A percentile compares a stretch with the other conserved stretches of the same genome.
These are phyloP conservation scores for Penicillium griseofulvum DNA, from an alignment of 2,329 filamentous ascomycete genomes.

Conservation along the genomic window DNA sequence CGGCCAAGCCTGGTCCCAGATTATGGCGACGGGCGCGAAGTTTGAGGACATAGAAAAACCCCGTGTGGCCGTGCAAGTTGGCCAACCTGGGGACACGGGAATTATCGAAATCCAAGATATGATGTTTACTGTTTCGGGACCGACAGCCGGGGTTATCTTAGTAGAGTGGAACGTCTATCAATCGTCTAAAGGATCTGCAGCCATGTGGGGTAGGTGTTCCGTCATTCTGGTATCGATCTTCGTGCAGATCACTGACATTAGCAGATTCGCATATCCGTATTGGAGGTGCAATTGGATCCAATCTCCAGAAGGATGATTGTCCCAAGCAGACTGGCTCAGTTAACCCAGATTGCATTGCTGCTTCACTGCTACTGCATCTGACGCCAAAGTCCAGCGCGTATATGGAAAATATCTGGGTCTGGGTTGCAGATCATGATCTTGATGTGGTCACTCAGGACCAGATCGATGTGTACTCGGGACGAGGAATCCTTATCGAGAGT, in stretches of 20 bases:
- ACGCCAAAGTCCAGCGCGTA: conserved; percentile 50
- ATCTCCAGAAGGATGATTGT: conserved; percentile 31
- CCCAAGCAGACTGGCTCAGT: conserved; percentile 20
- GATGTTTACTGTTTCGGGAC: conserved; percentile 35
- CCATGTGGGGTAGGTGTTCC: no score
- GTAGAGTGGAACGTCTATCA: conserved; percentile 41
- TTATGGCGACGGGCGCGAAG: conserved; percentile 32
- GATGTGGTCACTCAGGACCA: conserved; percentile 46
- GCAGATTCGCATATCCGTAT: conserved; percentile 41
- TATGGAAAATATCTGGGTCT: conserved; percentile 36
- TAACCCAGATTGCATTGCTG: conserved; percentile 28
- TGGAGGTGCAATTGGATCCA: conserved; percentile 38
- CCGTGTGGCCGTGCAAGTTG: conserved; percentile 21
- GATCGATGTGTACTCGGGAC: conserved; percentile 63
- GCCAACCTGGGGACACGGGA: no score
- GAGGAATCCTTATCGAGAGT: conserved; percentile 53
- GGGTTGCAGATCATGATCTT: conserved; percentile 35
- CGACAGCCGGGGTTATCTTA: conserved; percentile 37
- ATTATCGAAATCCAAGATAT: conserved; percentile 40
- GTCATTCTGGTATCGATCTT: no score
- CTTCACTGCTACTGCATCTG: conserved; percentile 60
- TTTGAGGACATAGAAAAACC: conserved; percentile 29
- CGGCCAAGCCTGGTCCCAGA: conserved; percentile 51
- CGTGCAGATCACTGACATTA: no score
- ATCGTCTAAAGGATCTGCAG: conserved; percentile 33